These are phyloP conservation scores for Musa itinerans DNA, from an alignment of 176 grass and related monocot genomes.

Conservation along the genomic window DNA sequence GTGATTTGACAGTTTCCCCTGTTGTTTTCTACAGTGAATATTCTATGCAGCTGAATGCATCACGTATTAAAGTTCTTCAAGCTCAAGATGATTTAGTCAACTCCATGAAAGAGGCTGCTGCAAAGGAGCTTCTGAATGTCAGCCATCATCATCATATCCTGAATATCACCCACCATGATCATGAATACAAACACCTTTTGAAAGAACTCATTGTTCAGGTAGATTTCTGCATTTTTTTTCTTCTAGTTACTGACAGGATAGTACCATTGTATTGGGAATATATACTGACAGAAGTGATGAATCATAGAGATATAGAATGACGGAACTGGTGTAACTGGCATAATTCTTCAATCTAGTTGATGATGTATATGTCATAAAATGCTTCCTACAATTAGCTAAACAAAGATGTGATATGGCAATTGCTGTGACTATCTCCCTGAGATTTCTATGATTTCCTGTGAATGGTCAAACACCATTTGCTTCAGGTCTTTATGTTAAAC, in stretches of 20 bases:
- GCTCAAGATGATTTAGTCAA: conserved; percentile 95
- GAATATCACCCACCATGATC: conserved; percentile 5
- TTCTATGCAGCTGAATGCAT: conserved; percentile 96
- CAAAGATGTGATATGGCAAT: no score
- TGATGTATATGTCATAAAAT: no score
- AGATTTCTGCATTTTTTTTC: background rate
- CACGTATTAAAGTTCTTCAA: conserved; percentile 95
- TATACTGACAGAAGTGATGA: no score
- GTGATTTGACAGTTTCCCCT: background rate
- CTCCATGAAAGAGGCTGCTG: conserved; percentile 77
- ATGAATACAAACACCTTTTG: conserved; percentile 46
- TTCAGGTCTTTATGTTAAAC: background rate
- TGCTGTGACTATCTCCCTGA: no score
- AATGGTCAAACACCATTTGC: no score
- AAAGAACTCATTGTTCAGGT: conserved; percentile 93
- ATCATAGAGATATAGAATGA: no score
- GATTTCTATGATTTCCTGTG: no score
- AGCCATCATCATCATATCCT: conserved; percentile 39
- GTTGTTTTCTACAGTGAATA: conserved; percentile 63
- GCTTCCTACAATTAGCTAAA: no score
- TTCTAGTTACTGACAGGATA: background rate
- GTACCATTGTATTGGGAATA: no score
- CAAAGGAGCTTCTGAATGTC: conserved; percentile 60
- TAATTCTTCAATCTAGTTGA: no score
- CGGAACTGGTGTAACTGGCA: no score